phyloP scores from a whole-genome alignment of 345 rosid species.

The Euphorbia pulcherrima region DNA sequence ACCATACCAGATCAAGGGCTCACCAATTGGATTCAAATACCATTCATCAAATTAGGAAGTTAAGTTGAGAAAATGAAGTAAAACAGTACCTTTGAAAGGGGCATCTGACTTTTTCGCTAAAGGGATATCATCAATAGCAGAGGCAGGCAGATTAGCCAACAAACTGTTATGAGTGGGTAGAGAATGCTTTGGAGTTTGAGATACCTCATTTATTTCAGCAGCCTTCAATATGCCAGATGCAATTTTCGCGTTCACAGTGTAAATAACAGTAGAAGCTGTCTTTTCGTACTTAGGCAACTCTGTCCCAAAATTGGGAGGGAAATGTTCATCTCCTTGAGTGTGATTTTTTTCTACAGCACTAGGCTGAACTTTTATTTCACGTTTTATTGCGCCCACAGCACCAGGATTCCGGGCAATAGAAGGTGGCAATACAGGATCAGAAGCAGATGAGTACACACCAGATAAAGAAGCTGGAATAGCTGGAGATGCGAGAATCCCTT shows the following conservation, averaged over 20 bases:
- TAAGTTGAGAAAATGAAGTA: neutral
- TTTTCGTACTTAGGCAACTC: conserved; percentile 23
- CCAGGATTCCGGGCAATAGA: conserved; percentile 25
- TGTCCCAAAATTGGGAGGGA: conserved; percentile 6
- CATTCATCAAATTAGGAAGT: neutral
- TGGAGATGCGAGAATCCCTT: conserved; percentile 28
- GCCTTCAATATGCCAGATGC: conserved; percentile 24
- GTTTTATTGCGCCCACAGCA: conserved; percentile 27
- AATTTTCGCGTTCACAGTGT: conserved; percentile 11
- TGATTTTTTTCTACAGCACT: conserved; percentile 33
- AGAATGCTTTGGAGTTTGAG: conserved; percentile 34
- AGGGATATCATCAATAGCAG: conserved; percentile 27
- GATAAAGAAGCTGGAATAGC: conserved; percentile 25
- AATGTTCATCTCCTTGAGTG: conserved; percentile 26
- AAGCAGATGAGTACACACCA: conserved; percentile 36
- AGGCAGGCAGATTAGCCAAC: conserved; percentile 29
- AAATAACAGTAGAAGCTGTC: conserved; percentile 4
- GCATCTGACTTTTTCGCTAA: conserved; percentile 24
- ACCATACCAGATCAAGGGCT: neutral
- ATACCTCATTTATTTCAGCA: conserved; percentile 27
- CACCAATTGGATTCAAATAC: neutral
- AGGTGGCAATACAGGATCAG: conserved; percentile 41
- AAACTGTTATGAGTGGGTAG: conserved; percentile 18
- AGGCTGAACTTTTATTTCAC: conserved; percentile 25
- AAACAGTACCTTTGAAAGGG: conserved; percentile 38